phyloP scores from a whole-genome alignment of 306 rosid genomes.

The Astragalus membranaceus region DNA sequence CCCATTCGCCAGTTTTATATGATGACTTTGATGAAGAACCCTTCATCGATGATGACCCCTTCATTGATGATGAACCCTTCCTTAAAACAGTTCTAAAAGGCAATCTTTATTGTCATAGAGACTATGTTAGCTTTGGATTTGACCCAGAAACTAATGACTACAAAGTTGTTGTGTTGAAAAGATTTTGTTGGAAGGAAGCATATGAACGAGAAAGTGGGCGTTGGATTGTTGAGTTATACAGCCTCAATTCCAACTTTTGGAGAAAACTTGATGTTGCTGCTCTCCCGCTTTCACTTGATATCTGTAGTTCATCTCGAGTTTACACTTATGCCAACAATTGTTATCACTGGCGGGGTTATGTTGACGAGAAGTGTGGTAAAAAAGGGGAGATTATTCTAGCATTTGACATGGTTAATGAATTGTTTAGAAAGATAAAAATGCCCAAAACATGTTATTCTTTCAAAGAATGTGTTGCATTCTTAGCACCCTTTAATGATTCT shows the following conservation, averaged over 20 bases:
- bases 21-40: background rate
- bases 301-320: background rate
- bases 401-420: slow-evolving; percentile 5
- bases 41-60: no score
- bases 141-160: slow-evolving; percentile 15
- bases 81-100: no score
- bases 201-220: background rate
- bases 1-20: background rate
- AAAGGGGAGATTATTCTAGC: background rate
- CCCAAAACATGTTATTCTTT: background rate
- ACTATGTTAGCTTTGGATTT: background rate
- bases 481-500: background rate
- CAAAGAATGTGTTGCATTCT: background rate
- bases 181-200: background rate
- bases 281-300: background rate
- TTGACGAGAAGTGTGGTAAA: background rate
- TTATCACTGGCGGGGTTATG: slow-evolving; percentile 17
- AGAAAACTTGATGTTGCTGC: background rate
- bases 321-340: slow-evolving; percentile 15
- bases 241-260: slow-evolving; percentile 19
- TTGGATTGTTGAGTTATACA: slow-evolving; percentile 12
- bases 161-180: slow-evolving; percentile 8
- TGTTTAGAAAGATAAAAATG: slow-evolving; percentile 10
- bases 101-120: no score
- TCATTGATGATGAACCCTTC: no score